Evolutionary conservation across 164 flowering plant genomes (phyloP).

Genomic region (Stephania yunnanensis): DNA sequence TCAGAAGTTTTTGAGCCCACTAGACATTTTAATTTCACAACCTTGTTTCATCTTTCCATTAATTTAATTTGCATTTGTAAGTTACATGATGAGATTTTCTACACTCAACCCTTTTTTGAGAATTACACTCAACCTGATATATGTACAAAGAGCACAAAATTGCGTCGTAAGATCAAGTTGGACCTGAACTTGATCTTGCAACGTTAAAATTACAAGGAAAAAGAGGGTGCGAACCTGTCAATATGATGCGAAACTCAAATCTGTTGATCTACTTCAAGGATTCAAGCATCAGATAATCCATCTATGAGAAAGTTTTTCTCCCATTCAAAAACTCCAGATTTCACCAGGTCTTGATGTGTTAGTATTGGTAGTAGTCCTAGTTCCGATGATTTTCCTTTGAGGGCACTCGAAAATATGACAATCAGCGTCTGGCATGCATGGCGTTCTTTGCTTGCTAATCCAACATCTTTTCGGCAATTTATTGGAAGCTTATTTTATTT

Average conservation of each 20-base stretch:
- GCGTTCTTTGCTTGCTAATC: no score
- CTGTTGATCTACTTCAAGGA: neutral
- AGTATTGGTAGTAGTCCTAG: conserved; percentile 17
- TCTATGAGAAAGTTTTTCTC: conserved; percentile 1
- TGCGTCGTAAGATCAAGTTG: neutral
- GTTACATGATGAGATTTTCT: no score
- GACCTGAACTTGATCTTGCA: neutral
- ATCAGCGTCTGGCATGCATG: conserved; percentile 62
- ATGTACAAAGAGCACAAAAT: neutral
- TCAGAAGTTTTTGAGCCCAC: no score
- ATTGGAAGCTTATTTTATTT: no score
- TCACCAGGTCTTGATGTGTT: conserved; percentile 27
- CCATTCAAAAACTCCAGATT: conserved; percentile 1
- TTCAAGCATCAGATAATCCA: neutral
- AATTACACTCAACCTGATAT: no score
- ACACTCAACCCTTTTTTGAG: no score
- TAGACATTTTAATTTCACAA: no score
- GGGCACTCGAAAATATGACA: conserved; percentile 35
- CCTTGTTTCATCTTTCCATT: no score
- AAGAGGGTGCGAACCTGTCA: neutral
- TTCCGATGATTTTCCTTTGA: conserved; percentile 26
- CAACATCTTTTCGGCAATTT: no score
- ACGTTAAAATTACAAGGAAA: neutral
- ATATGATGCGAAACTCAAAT: neutral
- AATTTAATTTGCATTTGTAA: no score